phyloP scores from a whole-genome alignment of 2,329 filamentous ascomycete genomes.

The Teratosphaeria destructans region DNA sequence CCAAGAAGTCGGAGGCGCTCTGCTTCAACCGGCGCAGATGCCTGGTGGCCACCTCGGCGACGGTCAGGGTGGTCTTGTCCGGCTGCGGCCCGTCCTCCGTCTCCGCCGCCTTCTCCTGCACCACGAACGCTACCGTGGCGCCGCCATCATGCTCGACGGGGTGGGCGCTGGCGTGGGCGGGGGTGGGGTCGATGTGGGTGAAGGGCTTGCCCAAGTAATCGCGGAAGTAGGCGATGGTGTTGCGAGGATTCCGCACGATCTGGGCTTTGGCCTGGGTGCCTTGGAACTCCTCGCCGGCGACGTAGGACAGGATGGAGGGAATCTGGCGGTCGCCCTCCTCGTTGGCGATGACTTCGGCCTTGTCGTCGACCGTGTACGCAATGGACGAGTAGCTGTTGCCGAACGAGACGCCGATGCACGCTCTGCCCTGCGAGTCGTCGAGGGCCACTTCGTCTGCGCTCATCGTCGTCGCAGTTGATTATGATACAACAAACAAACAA shows the following conservation, averaged over 20 bases:
- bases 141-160: constrained; percentile 62
- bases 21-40: constrained; percentile 71
- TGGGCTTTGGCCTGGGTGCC: constrained; percentile 91
- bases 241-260: constrained; percentile 80
- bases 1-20: constrained; percentile 83
- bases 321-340: constrained; percentile 99
- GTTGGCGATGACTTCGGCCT: constrained; percentile 96
- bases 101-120: constrained; percentile 54
- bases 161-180: constrained; percentile 88
- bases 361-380: constrained; percentile 70
- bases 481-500: no score
- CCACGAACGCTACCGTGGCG: constrained; percentile 58
- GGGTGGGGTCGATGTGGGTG: constrained; percentile 91
- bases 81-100: constrained; percentile 44
- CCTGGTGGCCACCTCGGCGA: constrained; percentile 73
- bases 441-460: constrained; percentile 43
- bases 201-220: constrained; percentile 91
- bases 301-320: constrained; percentile 85
- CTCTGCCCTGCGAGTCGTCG: constrained; percentile 24
- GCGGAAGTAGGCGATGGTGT: constrained; percentile 92
- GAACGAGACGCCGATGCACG: constrained; percentile 88
- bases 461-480: constrained; percentile 27
- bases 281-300: constrained; percentile 92
- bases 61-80: constrained; percentile 54
- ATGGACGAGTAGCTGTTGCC: constrained; percentile 98